These are phyloP conservation scores for Lactarius sp. DNA, from an alignment of 768 basidiomycete genomes.

Conservation along the genomic window DNA sequence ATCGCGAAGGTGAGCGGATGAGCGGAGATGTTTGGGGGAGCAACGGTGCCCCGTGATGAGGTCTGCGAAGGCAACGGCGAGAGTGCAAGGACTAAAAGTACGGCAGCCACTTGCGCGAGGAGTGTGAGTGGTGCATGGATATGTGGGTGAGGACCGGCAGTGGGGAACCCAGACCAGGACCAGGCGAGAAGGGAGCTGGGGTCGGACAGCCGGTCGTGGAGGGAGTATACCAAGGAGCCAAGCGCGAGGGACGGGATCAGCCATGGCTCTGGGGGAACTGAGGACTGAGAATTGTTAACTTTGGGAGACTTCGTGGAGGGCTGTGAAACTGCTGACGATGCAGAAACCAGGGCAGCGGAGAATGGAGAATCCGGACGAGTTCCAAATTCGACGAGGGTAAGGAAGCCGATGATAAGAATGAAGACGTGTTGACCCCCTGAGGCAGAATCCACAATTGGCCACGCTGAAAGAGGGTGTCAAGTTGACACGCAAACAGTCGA, in stretches of 20 bases:
- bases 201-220: constrained; percentile 72
- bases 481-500: background rate
- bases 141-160: constrained; percentile 69
- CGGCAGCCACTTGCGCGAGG: constrained; percentile 53
- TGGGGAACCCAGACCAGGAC: constrained; percentile 86
- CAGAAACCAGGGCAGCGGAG: constrained; percentile 10
- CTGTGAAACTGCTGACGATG: background rate
- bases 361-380: constrained; percentile 37
- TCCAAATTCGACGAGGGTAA: constrained; percentile 54
- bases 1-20: constrained; percentile 52
- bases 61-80: constrained; percentile 12
- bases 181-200: constrained; percentile 75
- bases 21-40: constrained; percentile 29
- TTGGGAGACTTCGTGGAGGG: background rate
- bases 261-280: constrained; percentile 31
- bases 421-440: constrained; percentile 68
- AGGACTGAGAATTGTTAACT: background rate
- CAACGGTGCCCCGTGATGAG: background rate
- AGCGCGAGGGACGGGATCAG: constrained; percentile 48
- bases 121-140: constrained; percentile 67
- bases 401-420: constrained; percentile 52
- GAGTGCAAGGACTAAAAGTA: constrained; percentile 40
- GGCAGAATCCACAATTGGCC: constrained; percentile 66
- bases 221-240: constrained; percentile 62
- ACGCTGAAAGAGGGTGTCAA: constrained; percentile 44